phyloP scores from a whole-genome alignment of 441 rosid genomes.

The Cnidoscolus chayamansa region DNA sequence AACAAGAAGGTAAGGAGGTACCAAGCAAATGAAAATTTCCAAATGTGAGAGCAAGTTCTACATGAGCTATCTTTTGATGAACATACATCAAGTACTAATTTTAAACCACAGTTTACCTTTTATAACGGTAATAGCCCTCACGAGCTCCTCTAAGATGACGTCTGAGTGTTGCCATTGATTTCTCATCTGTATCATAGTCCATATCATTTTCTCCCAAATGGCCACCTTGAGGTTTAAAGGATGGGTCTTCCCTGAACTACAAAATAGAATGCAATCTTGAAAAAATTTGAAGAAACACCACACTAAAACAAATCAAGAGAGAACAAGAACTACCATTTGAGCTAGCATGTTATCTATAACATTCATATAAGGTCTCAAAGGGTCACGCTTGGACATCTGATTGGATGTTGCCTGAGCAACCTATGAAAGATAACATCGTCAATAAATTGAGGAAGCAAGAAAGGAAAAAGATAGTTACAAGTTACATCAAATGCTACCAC shows the following conservation, averaged over 20 bases:
- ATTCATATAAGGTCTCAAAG: conserved; percentile 94
- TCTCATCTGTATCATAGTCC: conserved; percentile 99
- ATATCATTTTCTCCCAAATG: conserved; percentile 94
- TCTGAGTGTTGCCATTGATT: conserved; percentile 97
- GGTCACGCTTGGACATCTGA: conserved; percentile 99
- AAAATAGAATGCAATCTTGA: conserved; percentile 25
- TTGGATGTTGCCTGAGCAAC: conserved; percentile 99
- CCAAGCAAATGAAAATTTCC: conserved; percentile 8
- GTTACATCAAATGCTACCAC: background rate
- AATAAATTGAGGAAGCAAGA: background rate
- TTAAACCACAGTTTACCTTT: conserved; percentile 49
- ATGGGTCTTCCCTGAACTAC: conserved; percentile 81
- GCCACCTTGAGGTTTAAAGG: conserved; percentile 98
- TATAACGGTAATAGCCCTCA: conserved; percentile 87
- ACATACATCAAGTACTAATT: conserved; percentile 11
- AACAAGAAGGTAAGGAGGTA: background rate
- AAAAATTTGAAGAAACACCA: conserved; percentile 15
- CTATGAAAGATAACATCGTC: conserved; percentile 35
- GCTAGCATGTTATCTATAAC: conserved; percentile 85
- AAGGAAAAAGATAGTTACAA: background rate
- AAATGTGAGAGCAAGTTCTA: conserved; percentile 1
- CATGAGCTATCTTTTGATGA: background rate
- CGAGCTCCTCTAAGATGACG: conserved; percentile 90
- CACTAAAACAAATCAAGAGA: conserved; percentile 3
- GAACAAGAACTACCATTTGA: conserved; percentile 59